Conservation (phyloP, 2,329 filamentous ascomycete species). For the Periconia macrospinosa region DNA sequence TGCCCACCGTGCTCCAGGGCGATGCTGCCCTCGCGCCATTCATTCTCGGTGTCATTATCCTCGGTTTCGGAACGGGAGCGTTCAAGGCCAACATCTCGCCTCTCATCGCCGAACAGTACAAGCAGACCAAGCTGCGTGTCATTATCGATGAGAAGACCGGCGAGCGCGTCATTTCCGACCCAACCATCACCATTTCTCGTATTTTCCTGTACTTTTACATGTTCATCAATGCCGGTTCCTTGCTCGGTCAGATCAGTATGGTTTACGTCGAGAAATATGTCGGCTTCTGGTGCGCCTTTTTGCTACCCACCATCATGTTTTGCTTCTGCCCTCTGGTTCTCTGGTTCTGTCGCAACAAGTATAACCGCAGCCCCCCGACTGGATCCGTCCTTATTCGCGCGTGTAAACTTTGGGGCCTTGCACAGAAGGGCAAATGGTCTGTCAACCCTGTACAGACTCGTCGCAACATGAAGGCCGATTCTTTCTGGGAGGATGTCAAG, state of each 20-base stretch:
- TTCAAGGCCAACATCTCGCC: constrained; percentile 58
- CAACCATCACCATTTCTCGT: constrained; percentile 67
- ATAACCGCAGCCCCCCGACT: constrained; percentile 66
- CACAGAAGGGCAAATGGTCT: constrained; percentile 66
- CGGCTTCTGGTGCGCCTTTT: constrained; percentile 73
- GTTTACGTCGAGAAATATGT: constrained; percentile 76
- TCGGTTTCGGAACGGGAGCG: constrained; percentile 51
- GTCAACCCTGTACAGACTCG: constrained; percentile 63
- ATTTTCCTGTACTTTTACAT: constrained; percentile 53
- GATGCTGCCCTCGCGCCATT: constrained; percentile 55
- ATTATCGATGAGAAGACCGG: constrained; percentile 57
- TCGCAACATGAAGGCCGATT: constrained; percentile 58
- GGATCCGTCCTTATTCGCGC: constrained; percentile 74
- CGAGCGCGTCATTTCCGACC: constrained; percentile 71
- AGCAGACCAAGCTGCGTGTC: constrained; percentile 60
- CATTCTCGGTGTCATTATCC: constrained; percentile 53
- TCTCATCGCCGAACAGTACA: constrained; percentile 71
- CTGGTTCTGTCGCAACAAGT: constrained; percentile 61
- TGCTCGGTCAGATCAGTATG: constrained; percentile 65
- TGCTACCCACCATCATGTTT: constrained; percentile 69
- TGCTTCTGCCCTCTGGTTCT: constrained; percentile 64
- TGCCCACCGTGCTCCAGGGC: constrained; percentile 50
- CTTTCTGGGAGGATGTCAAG: constrained; percentile 70
- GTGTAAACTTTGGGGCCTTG: constrained; percentile 61
- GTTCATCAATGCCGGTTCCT: constrained; percentile 55